phyloP scores from a whole-genome alignment of 2,329 filamentous ascomycete genomes.

The Diaporthe citri region DNA sequence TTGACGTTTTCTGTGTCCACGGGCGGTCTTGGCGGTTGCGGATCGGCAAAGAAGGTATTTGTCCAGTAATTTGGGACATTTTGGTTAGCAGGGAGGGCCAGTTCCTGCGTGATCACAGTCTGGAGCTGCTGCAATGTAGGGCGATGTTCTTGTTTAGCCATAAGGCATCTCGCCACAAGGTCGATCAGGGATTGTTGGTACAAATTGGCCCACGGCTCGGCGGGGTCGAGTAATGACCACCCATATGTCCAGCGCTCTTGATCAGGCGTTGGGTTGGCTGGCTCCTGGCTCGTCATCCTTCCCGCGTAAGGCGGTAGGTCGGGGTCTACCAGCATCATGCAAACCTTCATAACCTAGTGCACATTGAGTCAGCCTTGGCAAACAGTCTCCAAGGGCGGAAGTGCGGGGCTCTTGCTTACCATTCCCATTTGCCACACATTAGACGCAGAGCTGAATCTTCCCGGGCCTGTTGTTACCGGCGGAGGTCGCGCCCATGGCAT shows the following conservation, averaged over 20 bases:
- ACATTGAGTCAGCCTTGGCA: neutral
- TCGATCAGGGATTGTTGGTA: neutral
- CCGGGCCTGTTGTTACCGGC: constrained; percentile 12
- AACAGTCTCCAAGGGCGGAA: no score
- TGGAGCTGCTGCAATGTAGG: neutral
- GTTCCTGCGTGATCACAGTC: neutral
- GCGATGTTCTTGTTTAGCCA: constrained; percentile 20
- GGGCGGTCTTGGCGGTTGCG: neutral
- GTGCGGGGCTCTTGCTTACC: neutral
- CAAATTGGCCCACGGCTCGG: neutral
- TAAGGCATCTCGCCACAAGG: constrained; percentile 17
- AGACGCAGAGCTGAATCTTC: constrained; percentile 6
- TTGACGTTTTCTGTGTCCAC: neutral
- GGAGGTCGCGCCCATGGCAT: neutral
- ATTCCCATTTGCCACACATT: constrained; percentile 34
- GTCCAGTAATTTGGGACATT: neutral
- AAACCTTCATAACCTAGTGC: constrained; percentile 7
- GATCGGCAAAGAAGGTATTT: neutral
- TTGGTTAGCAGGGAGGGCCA: neutral
- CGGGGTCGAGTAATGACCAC: neutral
- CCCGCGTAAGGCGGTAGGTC: neutral
- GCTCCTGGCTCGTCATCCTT: neutral
- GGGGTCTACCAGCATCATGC: constrained; percentile 16
- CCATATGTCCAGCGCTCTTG: constrained; percentile 33
- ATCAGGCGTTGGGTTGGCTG: neutral